A percentile compares a stretch with the other conserved stretches of the same genome.
Conservation (phyloP, 306 rosid species). For the Vigna mungo region DNA sequence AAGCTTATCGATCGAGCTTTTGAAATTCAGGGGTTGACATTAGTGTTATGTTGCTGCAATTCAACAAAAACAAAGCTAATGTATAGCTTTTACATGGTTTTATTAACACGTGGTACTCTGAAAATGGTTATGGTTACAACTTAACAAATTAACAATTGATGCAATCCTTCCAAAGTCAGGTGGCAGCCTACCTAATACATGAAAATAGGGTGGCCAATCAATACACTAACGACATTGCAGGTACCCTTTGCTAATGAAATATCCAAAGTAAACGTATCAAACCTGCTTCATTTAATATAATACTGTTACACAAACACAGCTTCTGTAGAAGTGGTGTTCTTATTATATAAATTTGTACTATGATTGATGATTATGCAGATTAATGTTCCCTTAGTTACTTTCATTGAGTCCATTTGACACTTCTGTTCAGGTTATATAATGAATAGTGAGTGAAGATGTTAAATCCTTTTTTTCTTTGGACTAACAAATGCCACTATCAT, state of each 20-base stretch:
- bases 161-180: slow-evolving; percentile 44
- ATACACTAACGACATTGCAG: slow-evolving; percentile 4
- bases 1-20: slow-evolving; percentile 13
- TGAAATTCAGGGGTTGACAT: slow-evolving; percentile 31
- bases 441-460: slow-evolving; percentile 9
- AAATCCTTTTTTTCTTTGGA: not conserved
- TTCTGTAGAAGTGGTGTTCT: slow-evolving; percentile 19
- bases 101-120: not conserved
- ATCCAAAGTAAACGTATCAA: slow-evolving; percentile 41
- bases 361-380: no score
- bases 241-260: slow-evolving; percentile 21
- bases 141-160: slow-evolving; percentile 32
- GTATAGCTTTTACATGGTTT: not conserved
- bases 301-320: slow-evolving; percentile 7
- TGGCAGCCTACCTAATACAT: slow-evolving; percentile 62
- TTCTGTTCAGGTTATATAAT: not conserved
- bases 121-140: slow-evolving; percentile 42
- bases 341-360: slow-evolving; percentile 32
- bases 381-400: not conserved
- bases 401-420: not conserved
- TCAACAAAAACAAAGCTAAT: slow-evolving; percentile 3
- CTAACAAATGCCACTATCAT: slow-evolving; percentile 5
- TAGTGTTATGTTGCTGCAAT: not conserved
- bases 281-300: slow-evolving; percentile 54
- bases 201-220: slow-evolving; percentile 27